Conservation (phyloP, 495 filamentous ascomycete genomes). For the Glarea lozoyensis region DNA sequence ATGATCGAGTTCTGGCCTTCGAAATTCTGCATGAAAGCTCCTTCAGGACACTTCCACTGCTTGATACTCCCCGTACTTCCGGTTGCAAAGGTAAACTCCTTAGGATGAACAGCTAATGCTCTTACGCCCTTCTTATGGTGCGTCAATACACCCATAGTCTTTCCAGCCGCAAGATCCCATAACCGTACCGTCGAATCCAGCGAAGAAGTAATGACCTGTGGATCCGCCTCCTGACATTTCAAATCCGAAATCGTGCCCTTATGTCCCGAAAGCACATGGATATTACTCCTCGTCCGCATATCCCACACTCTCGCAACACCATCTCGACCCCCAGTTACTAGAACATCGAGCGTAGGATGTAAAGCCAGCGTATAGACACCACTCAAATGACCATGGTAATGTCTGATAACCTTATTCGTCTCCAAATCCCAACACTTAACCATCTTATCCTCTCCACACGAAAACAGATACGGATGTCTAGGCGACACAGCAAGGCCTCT, state of each 20-base stretch:
- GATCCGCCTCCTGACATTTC: slow-evolving; percentile 92
- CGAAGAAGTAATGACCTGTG: slow-evolving; percentile 86
- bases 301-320: slow-evolving; percentile 96
- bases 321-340: slow-evolving; percentile 92
- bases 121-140: slow-evolving; percentile 98
- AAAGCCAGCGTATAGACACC: slow-evolving; percentile 89
- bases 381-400: slow-evolving; percentile 96
- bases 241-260: slow-evolving; percentile 80
- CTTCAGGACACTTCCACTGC: slow-evolving; percentile 98
- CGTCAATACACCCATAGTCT: slow-evolving; percentile 90
- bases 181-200: slow-evolving; percentile 87
- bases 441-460: slow-evolving; percentile 98
- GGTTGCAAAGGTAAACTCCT: slow-evolving; percentile 92
- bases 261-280: slow-evolving; percentile 89
- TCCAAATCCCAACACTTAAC: slow-evolving; percentile 99
- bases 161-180: slow-evolving; percentile 95
- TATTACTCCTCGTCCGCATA: slow-evolving; percentile 91
- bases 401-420: slow-evolving; percentile 95
- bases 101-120: slow-evolving; percentile 75
- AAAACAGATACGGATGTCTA: slow-evolving; percentile 94
- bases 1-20: slow-evolving; percentile 94
- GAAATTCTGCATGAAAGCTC: slow-evolving; percentile 99
- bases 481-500: slow-evolving; percentile 89
- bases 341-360: slow-evolving; percentile 88
- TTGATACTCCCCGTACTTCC: slow-evolving; percentile 92